A percentile compares a stretch with the other conserved stretches of the same genome.
Evolutionary conservation across 345 rosid genomes (phyloP).

Genomic region (Lepidium africanum): DNA sequence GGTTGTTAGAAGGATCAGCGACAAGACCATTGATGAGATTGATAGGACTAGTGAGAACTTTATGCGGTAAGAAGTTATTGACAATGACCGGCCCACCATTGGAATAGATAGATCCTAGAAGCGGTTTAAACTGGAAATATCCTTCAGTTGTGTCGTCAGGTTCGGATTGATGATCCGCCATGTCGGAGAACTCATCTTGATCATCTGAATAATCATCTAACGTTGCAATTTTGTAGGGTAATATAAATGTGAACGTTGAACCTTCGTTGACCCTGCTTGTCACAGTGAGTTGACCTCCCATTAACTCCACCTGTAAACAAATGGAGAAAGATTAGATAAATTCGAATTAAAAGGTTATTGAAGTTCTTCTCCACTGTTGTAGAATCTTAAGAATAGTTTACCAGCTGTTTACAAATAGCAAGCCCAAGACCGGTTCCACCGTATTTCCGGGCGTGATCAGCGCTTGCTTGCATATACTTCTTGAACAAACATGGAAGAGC

Average conservation of each 20-base stretch:
- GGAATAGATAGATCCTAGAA: slow-evolving; percentile 29
- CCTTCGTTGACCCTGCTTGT: slow-evolving; percentile 72
- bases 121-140: slow-evolving; percentile 75
- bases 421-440: slow-evolving; percentile 98
- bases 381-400: slow-evolving; percentile 15
- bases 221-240: slow-evolving; percentile 71
- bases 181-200: slow-evolving; percentile 67
- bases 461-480: slow-evolving; percentile 92
- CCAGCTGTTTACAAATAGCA: slow-evolving; percentile 97
- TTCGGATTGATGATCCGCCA: slow-evolving; percentile 48
- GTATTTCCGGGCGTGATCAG: slow-evolving; percentile 92
- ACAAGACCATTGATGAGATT: slow-evolving; percentile 17
- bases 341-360: background rate
- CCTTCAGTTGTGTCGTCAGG: slow-evolving; percentile 63
- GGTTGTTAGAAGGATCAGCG: slow-evolving; percentile 22
- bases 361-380: background rate
- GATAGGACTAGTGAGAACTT: slow-evolving; percentile 32
- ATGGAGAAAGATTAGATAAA: background rate
- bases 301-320: slow-evolving; percentile 69
- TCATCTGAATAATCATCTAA: slow-evolving; percentile 58
- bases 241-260: slow-evolving; percentile 82
- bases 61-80: slow-evolving; percentile 25
- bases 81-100: background rate
- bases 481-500: slow-evolving; percentile 80
- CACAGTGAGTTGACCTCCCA: slow-evolving; percentile 92